Base-by-base conservation (phyloP, 2,329 filamentous ascomycete species). In the Niveomyces coronatus region DNA sequence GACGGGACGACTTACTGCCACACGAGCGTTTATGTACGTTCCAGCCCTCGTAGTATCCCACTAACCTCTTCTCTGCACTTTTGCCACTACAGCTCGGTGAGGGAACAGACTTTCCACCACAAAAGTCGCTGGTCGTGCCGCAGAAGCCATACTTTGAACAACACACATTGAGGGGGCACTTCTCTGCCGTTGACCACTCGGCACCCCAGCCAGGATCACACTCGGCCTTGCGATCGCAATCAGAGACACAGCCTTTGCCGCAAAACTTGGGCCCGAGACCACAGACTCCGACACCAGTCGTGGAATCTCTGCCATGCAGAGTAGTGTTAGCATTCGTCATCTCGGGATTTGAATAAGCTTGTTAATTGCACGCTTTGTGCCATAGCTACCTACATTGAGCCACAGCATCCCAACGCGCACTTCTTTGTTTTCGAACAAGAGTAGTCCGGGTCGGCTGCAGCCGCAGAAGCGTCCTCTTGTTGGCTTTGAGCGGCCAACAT, bases 101-200 rank as follows among this genome's bases (percentile, higher is more conserved):
- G 11, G 31, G 10, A 18, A 47, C 39, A 8, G 36, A 36, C 8
- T 42, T 35, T 13, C 41, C 42, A 1, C 39, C 42, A 44, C 55
- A 49, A 41, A 58, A 58, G 5, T 52, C 53, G 3, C 40, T 26
- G 2, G 52, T 54, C 7, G 40, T 53, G 22, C 54, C 55, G 24
- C 58, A 63, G 31, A 56, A 61, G 4, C 60, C 55, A 16, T 40
- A 55, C 10, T 53, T 38, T 15, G 43, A 49, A 31, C 59, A 62
- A 47, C 60, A 63, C 1, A 61, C 58, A 11, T 61, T 58, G 0
- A 61, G 45, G 1, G 58, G 58, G 34, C 58, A 62, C 3, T 41
- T 40, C 2, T 36, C 20, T 3, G 34, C 26, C 4, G 14, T 14
- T 13, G 46, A 49, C 43, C 45, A 57, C 31, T 51, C 23, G 3